Percentiles rank a stretch among this genome's conserved stretches.
phyloP scores from a whole-genome alignment of 2,329 filamentous ascomycete genomes.

The Verticillium alfalfae region DNA sequence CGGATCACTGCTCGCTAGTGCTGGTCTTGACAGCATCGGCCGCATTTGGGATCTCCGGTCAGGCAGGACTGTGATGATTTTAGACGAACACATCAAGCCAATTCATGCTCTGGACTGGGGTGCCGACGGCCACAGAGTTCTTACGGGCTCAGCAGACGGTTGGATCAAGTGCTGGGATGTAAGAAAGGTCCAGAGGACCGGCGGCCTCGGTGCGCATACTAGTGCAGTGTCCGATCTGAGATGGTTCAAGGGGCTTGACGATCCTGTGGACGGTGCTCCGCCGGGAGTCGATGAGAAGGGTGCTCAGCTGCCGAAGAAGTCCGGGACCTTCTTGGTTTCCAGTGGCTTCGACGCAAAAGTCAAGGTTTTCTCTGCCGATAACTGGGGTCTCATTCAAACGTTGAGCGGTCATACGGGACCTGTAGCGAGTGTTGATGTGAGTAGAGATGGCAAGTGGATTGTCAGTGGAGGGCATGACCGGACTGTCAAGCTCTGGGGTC shows the following conservation, averaged over 20 bases:
- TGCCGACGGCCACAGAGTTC: constrained; percentile 80
- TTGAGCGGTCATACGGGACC: constrained; percentile 88
- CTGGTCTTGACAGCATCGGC: constrained; percentile 90
- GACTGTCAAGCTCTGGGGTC: constrained; percentile 93
- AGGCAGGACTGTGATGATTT: constrained; percentile 89
- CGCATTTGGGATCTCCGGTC: constrained; percentile 93
- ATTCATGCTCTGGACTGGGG: constrained; percentile 94
- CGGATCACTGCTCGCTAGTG: constrained; percentile 83
- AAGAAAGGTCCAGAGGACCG: constrained; percentile 76
- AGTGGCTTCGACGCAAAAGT: constrained; percentile 92
- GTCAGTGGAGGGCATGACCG: constrained; percentile 90
- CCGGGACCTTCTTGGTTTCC: constrained; percentile 85
- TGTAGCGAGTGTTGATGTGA: constrained; percentile 86
- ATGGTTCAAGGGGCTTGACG: constrained; percentile 88
- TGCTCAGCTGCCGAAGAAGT: constrained; percentile 69
- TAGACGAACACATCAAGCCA: constrained; percentile 78
- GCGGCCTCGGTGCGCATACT: constrained; percentile 83
- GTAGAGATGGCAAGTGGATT: constrained; percentile 82
- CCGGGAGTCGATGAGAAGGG: constrained; percentile 61
- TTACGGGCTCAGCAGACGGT: constrained; percentile 89
- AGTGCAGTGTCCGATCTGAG: constrained; percentile 88
- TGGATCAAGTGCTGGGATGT: constrained; percentile 99
- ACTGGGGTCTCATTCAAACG: constrained; percentile 86
- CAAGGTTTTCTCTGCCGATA: constrained; percentile 92
- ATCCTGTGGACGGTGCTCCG: constrained; percentile 56